Percentiles rank a stretch among this genome's conserved stretches.
Evolutionary conservation across 495 filamentous ascomycete genomes (phyloP).

Genomic region (Talaromyces nanjingensis): DNA sequence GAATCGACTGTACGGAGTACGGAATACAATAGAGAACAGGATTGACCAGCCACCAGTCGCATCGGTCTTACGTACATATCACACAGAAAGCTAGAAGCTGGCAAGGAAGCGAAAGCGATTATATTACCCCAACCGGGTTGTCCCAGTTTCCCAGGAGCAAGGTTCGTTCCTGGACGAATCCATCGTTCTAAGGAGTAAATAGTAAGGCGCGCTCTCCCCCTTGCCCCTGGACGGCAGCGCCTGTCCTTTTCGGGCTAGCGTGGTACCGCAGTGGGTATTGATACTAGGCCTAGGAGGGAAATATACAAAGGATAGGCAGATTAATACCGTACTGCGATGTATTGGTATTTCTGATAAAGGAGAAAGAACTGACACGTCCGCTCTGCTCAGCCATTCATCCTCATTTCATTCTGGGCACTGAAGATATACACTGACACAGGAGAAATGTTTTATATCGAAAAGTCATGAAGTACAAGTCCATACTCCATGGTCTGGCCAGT

Average conservation of each 20-base stretch:
- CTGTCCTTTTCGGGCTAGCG: not conserved
- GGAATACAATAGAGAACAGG: not conserved
- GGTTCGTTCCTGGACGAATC: not conserved
- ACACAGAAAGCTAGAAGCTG: not conserved
- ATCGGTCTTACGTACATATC: constrained; percentile 1
- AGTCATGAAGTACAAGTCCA: not conserved
- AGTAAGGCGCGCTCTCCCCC: not conserved
- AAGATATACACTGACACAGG: not conserved
- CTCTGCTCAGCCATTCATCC: not conserved
- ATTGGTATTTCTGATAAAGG: not conserved
- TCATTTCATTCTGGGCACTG: not conserved
- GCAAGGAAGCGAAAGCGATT: too few relatives aligned
- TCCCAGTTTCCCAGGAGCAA: not conserved
- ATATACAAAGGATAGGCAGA: not conserved
- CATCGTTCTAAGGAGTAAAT: not conserved
- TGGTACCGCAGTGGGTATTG: not conserved
- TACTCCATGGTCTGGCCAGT: too few relatives aligned
- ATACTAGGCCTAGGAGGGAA: not conserved
- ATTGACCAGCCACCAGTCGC: not conserved
- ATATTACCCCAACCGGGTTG: not conserved
- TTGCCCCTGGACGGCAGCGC: constrained; percentile 4
- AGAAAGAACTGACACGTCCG: not conserved
- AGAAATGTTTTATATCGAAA: not conserved
- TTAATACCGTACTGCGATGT: not conserved
- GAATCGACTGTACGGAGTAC: not conserved